Percentiles rank a stretch among this genome's conserved stretches.
phyloP scores from a whole-genome alignment of 75 land plant genomes.

The Sequoia sempervirens region DNA sequence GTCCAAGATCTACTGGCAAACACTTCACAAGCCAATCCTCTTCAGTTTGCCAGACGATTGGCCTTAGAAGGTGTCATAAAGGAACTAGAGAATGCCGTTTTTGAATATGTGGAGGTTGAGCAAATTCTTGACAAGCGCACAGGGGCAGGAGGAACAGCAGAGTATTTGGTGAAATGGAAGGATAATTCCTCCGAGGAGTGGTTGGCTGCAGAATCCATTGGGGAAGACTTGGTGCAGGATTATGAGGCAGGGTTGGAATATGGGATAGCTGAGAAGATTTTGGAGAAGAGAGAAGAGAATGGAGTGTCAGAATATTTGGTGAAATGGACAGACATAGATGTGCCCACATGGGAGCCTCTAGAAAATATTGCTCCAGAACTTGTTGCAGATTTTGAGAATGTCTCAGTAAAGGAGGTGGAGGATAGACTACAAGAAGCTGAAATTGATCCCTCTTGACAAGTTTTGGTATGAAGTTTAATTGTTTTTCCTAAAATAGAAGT shows the following conservation, averaged over 20 bases:
- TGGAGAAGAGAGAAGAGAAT: slow-evolving; percentile 46
- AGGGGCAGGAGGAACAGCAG: slow-evolving; percentile 45
- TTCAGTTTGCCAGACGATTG: slow-evolving; percentile 66
- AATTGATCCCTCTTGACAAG: neutral
- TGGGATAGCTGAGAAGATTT: slow-evolving; percentile 74
- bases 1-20: slow-evolving; percentile 55
- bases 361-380: slow-evolving; percentile 85
- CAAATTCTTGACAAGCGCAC: slow-evolving; percentile 64
- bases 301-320: slow-evolving; percentile 67
- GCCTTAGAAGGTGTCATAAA: slow-evolving; percentile 62
- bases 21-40: slow-evolving; percentile 66
- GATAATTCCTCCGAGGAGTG: slow-evolving; percentile 73
- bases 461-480: neutral
- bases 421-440: neutral
- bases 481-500: neutral
- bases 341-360: slow-evolving; percentile 86
- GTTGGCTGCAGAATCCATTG: slow-evolving; percentile 54
- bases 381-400: slow-evolving; percentile 53
- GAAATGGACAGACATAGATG: slow-evolving; percentile 79
- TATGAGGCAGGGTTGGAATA: slow-evolving; percentile 88
- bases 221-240: slow-evolving; percentile 75
- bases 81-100: slow-evolving; percentile 65
- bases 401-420: slow-evolving; percentile 15
- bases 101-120: slow-evolving; percentile 74
- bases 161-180: slow-evolving; percentile 90